Conservation (phyloP, 2,329 filamentous ascomycete species). For the Xylaria sp. region DNA sequence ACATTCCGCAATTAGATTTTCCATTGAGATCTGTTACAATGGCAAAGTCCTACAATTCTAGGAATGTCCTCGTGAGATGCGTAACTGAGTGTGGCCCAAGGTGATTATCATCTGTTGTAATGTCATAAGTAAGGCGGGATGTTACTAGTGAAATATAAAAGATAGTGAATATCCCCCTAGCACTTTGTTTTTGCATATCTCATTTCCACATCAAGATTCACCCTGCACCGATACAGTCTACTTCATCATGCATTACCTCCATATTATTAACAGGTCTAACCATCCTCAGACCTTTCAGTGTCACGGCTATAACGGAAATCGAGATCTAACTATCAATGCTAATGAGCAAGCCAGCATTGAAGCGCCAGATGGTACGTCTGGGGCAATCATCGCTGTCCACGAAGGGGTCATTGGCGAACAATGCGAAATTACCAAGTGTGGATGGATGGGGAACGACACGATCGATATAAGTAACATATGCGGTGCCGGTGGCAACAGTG, state of each 20-base stretch:
- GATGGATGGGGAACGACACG: slow-evolving; percentile 38
- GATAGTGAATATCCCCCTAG: not conserved
- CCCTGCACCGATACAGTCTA: not conserved
- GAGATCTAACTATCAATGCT: slow-evolving; percentile 42
- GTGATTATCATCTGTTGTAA: not conserved
- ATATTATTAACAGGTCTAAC: slow-evolving; percentile 45
- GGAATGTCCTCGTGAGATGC: not conserved
- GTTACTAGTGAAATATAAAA: slow-evolving; percentile 5
- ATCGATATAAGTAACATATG: slow-evolving; percentile 45
- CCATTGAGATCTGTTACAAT: too few relatives aligned
- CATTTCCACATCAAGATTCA: slow-evolving; percentile 6
- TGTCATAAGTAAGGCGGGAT: not conserved
- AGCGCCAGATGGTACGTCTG: slow-evolving; percentile 44
- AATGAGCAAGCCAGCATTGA: slow-evolving; percentile 36
- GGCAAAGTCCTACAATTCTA: not conserved
- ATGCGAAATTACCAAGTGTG: slow-evolving; percentile 48
- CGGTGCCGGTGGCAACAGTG: slow-evolving; percentile 48
- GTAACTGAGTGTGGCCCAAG: not conserved
- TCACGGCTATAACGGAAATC: slow-evolving; percentile 45
- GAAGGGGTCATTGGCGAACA: slow-evolving; percentile 47
- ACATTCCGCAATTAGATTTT: too few relatives aligned
- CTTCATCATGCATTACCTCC: slow-evolving; percentile 40
- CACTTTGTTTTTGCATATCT: not conserved
- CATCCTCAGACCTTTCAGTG: slow-evolving; percentile 46
- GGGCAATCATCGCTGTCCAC: slow-evolving; percentile 48